Conservation (phyloP, 768 basidiomycete genomes). For the Lactarius pseudohatsudake region DNA sequence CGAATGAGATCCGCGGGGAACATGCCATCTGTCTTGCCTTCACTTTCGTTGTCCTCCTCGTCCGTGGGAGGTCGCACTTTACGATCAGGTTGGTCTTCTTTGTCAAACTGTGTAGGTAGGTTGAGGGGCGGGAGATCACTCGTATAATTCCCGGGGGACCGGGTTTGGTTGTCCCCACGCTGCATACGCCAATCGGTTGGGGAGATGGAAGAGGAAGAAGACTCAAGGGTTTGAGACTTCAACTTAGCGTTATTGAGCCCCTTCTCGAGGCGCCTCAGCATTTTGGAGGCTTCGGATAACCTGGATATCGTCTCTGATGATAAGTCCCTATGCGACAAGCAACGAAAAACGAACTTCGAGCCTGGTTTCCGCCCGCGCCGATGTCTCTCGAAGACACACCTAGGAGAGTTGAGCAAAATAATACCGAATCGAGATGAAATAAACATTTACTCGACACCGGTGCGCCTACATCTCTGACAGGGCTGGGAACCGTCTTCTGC, state of each 20-base stretch:
- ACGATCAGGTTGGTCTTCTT: constrained; percentile 17
- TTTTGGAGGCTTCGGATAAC: constrained; percentile 85
- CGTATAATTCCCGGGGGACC: constrained; percentile 40
- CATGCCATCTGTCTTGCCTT: constrained; percentile 60
- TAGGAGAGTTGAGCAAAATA: constrained; percentile 35
- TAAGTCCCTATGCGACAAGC: constrained; percentile 12
- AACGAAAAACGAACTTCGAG: constrained; percentile 63
- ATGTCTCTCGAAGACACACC: constrained; percentile 87
- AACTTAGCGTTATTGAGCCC: constrained; percentile 74
- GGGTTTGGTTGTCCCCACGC: constrained; percentile 20
- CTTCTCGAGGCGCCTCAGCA: constrained; percentile 84
- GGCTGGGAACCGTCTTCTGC: constrained; percentile 80
- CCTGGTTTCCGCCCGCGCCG: constrained; percentile 86
- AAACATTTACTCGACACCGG: constrained; percentile 54
- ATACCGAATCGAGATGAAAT: constrained; percentile 24
- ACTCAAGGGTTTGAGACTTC: constrained; percentile 50
- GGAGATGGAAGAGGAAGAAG: constrained; percentile 39
- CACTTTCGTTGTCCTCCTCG: constrained; percentile 65
- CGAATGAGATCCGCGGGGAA: constrained; percentile 76
- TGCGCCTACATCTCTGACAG: constrained; percentile 83
- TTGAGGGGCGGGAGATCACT: constrained; percentile 53
- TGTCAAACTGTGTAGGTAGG: constrained; percentile 34
- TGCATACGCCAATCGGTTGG: constrained; percentile 29
- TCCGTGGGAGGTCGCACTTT: constrained; percentile 37
- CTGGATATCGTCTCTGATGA: constrained; percentile 40